Percentiles rank a stretch among this genome's conserved stretches.
Evolutionary conservation across 2,329 filamentous ascomycete genomes (phyloP).

Genomic region (Monascus ruber): DNA sequence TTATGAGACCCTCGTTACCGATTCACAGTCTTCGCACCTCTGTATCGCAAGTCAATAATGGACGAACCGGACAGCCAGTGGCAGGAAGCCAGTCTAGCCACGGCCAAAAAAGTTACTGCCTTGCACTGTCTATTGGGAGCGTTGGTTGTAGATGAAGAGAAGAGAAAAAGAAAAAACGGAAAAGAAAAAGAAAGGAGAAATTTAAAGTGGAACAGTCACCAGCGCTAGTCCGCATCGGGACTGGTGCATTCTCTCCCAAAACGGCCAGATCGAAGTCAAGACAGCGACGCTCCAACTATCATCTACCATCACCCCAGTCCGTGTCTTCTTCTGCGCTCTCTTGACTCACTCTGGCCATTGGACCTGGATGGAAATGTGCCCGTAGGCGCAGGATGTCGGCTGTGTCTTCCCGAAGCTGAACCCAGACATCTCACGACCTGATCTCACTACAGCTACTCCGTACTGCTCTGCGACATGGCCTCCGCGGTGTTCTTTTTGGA

Average conservation of each 20-base stretch:
- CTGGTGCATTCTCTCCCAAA: slow-evolving; percentile 5
- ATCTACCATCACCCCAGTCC: too few species aligned
- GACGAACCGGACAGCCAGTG: slow-evolving; percentile 42
- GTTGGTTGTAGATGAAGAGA: slow-evolving; percentile 43
- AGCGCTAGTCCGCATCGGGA: slow-evolving; percentile 17
- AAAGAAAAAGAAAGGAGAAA: slow-evolving; percentile 9
- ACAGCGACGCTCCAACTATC: background rate
- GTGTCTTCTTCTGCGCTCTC: background rate
- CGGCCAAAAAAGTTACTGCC: slow-evolving; percentile 41
- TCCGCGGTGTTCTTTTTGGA: slow-evolving; percentile 98
- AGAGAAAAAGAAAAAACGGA: slow-evolving; percentile 14
- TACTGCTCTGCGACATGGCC: slow-evolving; percentile 55
- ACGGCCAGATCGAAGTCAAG: slow-evolving; percentile 2
- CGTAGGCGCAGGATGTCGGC: slow-evolving; percentile 1
- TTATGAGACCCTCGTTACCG: slow-evolving; percentile 49
- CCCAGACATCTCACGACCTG: background rate
- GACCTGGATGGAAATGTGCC: background rate
- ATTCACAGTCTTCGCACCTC: slow-evolving; percentile 47
- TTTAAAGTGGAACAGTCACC: slow-evolving; percentile 9
- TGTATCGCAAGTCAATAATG: slow-evolving; percentile 57
- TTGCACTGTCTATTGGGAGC: slow-evolving; percentile 82
- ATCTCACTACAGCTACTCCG: background rate
- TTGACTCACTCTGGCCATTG: background rate
- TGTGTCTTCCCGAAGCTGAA: slow-evolving; percentile 2
- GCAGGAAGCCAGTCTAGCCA: slow-evolving; percentile 58